A percentile compares a stretch with the other conserved stretches of the same genome.
These are phyloP conservation scores for Malus orientalis DNA, from an alignment of 306 rosid species.

Conservation along the genomic window DNA sequence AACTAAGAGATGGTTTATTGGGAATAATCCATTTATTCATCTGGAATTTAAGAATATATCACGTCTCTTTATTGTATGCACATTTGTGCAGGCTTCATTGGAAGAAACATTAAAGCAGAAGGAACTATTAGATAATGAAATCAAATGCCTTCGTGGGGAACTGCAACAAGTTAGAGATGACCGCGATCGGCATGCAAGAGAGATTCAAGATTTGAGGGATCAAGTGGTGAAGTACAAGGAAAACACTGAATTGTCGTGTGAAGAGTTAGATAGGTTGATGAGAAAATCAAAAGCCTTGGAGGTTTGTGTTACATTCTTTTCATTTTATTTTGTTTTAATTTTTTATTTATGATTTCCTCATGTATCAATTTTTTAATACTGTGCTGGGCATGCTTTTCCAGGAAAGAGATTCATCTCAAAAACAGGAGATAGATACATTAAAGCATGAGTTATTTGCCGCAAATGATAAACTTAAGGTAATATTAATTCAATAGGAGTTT, in stretches of 20 bases:
- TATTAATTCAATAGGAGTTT: background rate
- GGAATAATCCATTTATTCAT: background rate
- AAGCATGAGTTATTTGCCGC: conserved; percentile 50
- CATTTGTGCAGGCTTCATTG: conserved; percentile 48
- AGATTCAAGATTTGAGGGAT: conserved; percentile 40
- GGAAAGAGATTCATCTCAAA: conserved; percentile 74
- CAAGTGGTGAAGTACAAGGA: conserved; percentile 49
- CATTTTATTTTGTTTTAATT: background rate
- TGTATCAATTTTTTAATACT: conserved; percentile 2
- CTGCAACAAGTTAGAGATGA: conserved; percentile 70
- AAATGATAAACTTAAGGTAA: conserved; percentile 67
- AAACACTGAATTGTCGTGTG: conserved; percentile 32
- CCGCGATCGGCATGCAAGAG: conserved; percentile 56
- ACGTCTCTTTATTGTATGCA: background rate
- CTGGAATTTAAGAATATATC: background rate
- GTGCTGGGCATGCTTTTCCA: conserved; percentile 17
- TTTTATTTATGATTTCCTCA: background rate
- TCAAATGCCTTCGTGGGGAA: conserved; percentile 62
- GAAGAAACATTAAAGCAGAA: conserved; percentile 59
- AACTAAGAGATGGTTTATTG: background rate
- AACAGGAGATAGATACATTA: conserved; percentile 42
- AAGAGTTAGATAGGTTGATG: conserved; percentile 54
- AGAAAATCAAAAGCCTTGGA: conserved; percentile 54
- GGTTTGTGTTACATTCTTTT: conserved; percentile 31
- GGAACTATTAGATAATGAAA: conserved; percentile 39